Conservation (phyloP, 331 rosid species). For the Quercus lobata region DNA sequence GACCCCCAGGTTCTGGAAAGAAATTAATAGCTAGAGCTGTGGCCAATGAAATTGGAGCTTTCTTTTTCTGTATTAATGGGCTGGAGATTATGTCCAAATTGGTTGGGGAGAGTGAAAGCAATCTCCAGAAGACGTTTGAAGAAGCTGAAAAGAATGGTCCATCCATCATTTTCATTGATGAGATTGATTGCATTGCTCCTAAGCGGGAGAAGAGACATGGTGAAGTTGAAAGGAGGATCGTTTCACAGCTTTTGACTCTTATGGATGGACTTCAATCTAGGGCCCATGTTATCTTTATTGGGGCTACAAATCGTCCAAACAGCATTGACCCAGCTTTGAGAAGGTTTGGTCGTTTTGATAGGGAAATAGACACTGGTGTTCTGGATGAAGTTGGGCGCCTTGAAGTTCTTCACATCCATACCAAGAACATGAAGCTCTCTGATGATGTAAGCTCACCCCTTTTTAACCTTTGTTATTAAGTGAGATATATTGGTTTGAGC, state of each 20-base stretch:
- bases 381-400: conserved; percentile 76
- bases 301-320: conserved; percentile 77
- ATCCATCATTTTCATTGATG: conserved; percentile 70
- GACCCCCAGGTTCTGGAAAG: conserved; percentile 78
- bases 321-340: conserved; percentile 66
- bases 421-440: conserved; percentile 75
- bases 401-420: conserved; percentile 72
- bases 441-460: conserved; percentile 53
- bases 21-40: conserved; percentile 69
- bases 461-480: neutral
- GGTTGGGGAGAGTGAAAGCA: conserved; percentile 80
- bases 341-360: conserved; percentile 74
- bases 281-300: conserved; percentile 71
- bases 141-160: conserved; percentile 84
- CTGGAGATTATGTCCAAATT: conserved; percentile 78
- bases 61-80: conserved; percentile 65
- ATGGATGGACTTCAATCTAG: conserved; percentile 73
- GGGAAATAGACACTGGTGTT: conserved; percentile 76
- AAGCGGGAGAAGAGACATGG: conserved; percentile 71
- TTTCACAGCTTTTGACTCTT: conserved; percentile 68
- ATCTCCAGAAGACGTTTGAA: conserved; percentile 66
- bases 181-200: conserved; percentile 70
- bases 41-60: conserved; percentile 75
- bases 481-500: neutral
- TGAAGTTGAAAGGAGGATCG: conserved; percentile 72